phyloP scores from a whole-genome alignment of 257 asterid genomes.

The Solanum microdontum region DNA sequence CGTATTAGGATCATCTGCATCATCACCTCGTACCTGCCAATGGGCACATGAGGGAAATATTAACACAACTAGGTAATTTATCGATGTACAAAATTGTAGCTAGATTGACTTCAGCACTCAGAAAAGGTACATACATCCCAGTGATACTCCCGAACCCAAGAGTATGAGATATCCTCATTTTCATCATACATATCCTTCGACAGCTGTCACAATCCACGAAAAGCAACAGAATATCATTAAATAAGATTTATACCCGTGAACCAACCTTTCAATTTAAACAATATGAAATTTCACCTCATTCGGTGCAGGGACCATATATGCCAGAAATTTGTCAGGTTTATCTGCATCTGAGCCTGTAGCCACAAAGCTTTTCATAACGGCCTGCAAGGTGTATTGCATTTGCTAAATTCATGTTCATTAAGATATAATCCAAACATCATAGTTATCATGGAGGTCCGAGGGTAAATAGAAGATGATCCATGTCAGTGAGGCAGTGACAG shows the following conservation, averaged over 20 bases:
- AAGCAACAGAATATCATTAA: not conserved
- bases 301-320: conserved; percentile 82
- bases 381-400: conserved; percentile 36
- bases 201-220: conserved; percentile 42
- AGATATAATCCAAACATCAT: not conserved
- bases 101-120: not conserved
- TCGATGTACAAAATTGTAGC: conserved; percentile 5
- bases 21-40: conserved; percentile 70
- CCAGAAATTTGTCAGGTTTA: conserved; percentile 69
- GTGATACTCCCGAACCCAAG: conserved; percentile 93
- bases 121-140: conserved; percentile 61
- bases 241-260: not conserved
- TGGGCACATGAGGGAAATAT: not conserved
- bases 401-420: not conserved
- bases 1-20: conserved; percentile 73
- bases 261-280: not conserved
- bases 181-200: conserved; percentile 83
- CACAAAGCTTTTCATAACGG: conserved; percentile 78
- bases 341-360: conserved; percentile 50
- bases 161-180: conserved; percentile 66
- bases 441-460: not conserved
- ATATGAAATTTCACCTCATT: conserved; percentile 44
- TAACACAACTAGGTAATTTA: conserved; percentile 6
- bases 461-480: not conserved
- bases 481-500: not conserved